Base-by-base conservation (phyloP, 495 filamentous ascomycete genomes). In the Bacidia gigantensis region DNA sequence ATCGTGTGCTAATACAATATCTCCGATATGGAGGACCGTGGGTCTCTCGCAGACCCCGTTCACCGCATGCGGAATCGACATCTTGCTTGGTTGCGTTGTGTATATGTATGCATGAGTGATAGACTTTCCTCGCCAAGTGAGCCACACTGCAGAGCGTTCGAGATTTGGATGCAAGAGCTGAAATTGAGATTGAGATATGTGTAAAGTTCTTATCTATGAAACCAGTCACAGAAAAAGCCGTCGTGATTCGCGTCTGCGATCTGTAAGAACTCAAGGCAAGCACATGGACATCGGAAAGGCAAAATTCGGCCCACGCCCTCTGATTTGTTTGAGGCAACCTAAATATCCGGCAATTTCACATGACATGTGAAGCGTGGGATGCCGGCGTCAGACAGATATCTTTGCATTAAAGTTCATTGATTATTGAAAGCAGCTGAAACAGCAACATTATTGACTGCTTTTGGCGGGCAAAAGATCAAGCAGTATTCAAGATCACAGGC, bases 1-100 rank as follows among this genome's bases (percentile, higher is more conserved):
- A 50, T 70, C 70, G 46, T 69, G 64, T 48, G 76, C 69, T 49
- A 76, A 72, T 23, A 69, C 66, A 43, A 82, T 72, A 20, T 62
- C 70, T 49, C 79, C 79, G 56, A 81, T 72, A 46, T 81, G 65
- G 17, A 82, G 69, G 20, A 76, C 74, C 44, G 71, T 60, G 58
- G 71, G 70, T 42, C 41, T 50, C 25, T 22, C 26, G 5, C 7
- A 2, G 11, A 50, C 47, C 20, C 47, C 47, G 18, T 50, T 39
- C 3, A 50, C 47, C 20, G 25, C 47, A 2, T 50, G 10, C 47
- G 47, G 32, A 50, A 50, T 17, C 47, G 47, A 50, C 47, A 50
- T 50, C 47, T 38, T 50, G 47, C 32, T 50, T 50, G 47, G 17
- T 50, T 50, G 32, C 29, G 47, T 20, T 50, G 47, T n/a, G 47